Evolutionary conservation across 148 eudicot species (phyloP).

Genomic region (Pharnaceum exiguum): DNA sequence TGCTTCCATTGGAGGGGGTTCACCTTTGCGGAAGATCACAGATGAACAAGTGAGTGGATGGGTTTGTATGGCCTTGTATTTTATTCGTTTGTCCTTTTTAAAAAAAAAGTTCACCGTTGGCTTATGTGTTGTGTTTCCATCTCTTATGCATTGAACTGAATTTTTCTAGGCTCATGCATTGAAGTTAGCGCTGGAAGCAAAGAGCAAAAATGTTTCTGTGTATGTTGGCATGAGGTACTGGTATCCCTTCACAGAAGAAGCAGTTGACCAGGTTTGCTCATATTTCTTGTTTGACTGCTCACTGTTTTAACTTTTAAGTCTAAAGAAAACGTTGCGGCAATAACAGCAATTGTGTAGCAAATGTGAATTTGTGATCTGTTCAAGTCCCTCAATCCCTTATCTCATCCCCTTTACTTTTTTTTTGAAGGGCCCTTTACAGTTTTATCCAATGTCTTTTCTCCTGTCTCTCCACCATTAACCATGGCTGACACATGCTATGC

Average conservation of each 20-base stretch:
- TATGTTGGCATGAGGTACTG: constrained; percentile 98
- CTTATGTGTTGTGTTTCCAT: neutral
- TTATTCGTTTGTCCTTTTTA: neutral
- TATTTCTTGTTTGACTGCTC: neutral
- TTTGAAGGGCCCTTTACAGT: too few relatives aligned
- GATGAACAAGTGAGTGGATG: constrained; percentile 66
- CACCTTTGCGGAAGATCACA: constrained; percentile 89
- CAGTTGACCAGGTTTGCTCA: constrained; percentile 62
- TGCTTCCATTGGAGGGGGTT: constrained; percentile 98
- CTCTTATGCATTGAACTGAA: neutral
- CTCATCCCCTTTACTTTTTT: too few relatives aligned
- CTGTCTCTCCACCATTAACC: too few relatives aligned
- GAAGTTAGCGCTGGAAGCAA: constrained; percentile 60
- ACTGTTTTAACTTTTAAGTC: too few relatives aligned
- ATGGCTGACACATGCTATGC: too few relatives aligned
- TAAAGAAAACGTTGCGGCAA: too few relatives aligned
- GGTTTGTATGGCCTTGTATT: neutral
- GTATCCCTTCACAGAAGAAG: constrained; percentile 98
- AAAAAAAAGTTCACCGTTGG: neutral
- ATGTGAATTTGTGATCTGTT: too few relatives aligned
- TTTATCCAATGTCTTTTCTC: too few relatives aligned
- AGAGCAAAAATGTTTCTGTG: constrained; percentile 59
- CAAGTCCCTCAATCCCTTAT: too few relatives aligned
- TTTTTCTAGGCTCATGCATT: constrained; percentile 71
- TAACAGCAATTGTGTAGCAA: too few relatives aligned